Conservation (phyloP, 768 basidiomycete genomes). For the Lentinula boryana region DNA sequence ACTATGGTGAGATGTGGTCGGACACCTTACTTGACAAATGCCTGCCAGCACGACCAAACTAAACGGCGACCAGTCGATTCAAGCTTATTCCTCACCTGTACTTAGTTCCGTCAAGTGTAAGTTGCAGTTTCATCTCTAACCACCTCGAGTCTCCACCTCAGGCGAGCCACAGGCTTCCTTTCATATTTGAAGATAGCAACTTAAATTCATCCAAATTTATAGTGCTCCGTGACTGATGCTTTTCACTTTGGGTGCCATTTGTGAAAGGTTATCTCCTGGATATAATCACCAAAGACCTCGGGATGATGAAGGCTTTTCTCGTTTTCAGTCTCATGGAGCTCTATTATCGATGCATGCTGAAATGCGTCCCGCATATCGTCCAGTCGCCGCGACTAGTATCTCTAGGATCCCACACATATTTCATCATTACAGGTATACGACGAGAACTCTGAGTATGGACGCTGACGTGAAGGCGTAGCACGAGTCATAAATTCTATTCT, state of each 20-base stretch:
- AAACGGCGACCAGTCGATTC: too few species aligned
- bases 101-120: too few species aligned
- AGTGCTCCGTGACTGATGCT: slow-evolving; percentile 13
- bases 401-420: slow-evolving; percentile 78
- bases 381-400: slow-evolving; percentile 88
- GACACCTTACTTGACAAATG: too few species aligned
- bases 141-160: too few species aligned
- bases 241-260: slow-evolving; percentile 40
- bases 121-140: too few species aligned
- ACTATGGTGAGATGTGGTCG: too few species aligned
- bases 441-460: slow-evolving; percentile 13
- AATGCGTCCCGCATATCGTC: slow-evolving; percentile 76
- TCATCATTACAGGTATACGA: slow-evolving; percentile 69
- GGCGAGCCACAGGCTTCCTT: too few species aligned
- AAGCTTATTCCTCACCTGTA: too few species aligned
- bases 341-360: slow-evolving; percentile 47
- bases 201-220: too few species aligned
- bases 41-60: too few species aligned
- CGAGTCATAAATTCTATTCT: slow-evolving; percentile 60
- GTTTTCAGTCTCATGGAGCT: slow-evolving; percentile 33
- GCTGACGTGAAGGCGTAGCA: slow-evolving; percentile 25
- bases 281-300: slow-evolving; percentile 53
- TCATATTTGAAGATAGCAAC: too few species aligned
- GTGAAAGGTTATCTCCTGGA: too few species aligned
- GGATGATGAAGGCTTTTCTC: slow-evolving; percentile 33